A percentile compares a stretch with the other conserved stretches of the same genome.
Conservation (phyloP, 202 grass and related monocot species). For the Panicum virgatum region DNA sequence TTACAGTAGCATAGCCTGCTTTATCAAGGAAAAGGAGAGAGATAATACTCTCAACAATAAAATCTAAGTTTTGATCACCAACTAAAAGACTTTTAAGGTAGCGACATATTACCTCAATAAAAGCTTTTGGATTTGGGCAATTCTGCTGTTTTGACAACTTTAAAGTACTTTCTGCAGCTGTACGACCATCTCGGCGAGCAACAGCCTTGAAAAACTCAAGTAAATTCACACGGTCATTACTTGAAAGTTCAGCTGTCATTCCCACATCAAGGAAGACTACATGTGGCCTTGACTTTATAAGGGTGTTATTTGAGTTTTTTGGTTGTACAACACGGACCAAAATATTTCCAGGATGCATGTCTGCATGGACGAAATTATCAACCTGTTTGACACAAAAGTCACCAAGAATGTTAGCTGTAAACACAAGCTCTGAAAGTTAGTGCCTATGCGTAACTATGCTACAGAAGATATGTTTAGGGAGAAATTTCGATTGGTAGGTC, state of each 20-base stretch:
- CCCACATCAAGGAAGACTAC: constrained; percentile 97
- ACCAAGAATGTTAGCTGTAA: constrained; percentile 28
- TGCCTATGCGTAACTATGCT: neutral
- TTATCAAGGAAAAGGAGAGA: neutral
- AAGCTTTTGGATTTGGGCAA: constrained; percentile 93
- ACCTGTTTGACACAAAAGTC: constrained; percentile 52
- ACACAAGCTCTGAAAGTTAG: constrained; percentile 18
- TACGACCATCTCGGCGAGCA: constrained; percentile 80
- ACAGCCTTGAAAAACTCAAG: constrained; percentile 96
- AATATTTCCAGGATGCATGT: constrained; percentile 99
- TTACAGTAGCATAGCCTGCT: constrained; percentile 5
- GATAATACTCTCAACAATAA: neutral
- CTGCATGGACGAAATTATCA: constrained; percentile 98
- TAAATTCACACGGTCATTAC: constrained; percentile 86
- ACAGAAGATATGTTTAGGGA: constrained; percentile 26
- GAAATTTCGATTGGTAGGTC: neutral
- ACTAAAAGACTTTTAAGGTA: constrained; percentile 1
- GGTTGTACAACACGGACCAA: constrained; percentile 77
- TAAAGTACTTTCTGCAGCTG: constrained; percentile 79
- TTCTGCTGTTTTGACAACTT: constrained; percentile 90
- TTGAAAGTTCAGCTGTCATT: constrained; percentile 98
- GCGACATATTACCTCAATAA: constrained; percentile 74
- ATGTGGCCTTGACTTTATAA: constrained; percentile 86
- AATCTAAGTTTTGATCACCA: neutral
- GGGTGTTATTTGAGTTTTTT: constrained; percentile 57